Percentiles rank a stretch among this genome's conserved stretches.
Evolutionary conservation across 805 yeast species (phyloP).

Genomic region (Priceomyces medius): DNA sequence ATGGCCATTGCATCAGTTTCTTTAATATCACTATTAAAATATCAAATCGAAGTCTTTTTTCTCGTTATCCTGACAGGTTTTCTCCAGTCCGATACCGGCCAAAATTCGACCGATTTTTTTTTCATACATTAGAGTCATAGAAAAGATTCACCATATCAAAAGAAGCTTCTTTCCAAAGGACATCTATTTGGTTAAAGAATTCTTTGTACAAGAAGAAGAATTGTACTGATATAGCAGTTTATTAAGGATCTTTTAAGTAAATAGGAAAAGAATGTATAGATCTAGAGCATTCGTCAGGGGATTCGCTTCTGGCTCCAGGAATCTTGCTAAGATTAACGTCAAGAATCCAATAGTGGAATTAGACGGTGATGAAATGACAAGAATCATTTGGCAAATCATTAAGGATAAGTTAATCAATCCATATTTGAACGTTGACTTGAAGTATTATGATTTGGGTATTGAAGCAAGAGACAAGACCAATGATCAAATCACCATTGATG

Average conservation of each 20-base stretch:
- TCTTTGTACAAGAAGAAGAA: no score
- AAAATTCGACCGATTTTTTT: neutral
- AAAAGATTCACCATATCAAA: neutral
- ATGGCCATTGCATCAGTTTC: no score
- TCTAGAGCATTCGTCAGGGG: neutral
- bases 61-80: neutral
- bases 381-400: slow-evolving; percentile 78
- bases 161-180: neutral
- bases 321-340: slow-evolving; percentile 57
- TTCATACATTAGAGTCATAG: neutral
- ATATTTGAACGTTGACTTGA: slow-evolving; percentile 68
- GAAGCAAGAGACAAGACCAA: slow-evolving; percentile 66
- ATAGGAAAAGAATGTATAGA: neutral
- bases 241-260: neutral
- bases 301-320: slow-evolving; percentile 7
- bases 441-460: slow-evolving; percentile 73
- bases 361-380: slow-evolving; percentile 86
- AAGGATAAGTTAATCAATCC: slow-evolving; percentile 67
- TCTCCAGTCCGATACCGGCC: neutral
- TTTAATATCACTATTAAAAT: no score
- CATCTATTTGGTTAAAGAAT: no score
- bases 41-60: no score
- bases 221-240: no score
- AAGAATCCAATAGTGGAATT: slow-evolving; percentile 73
- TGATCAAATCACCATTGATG: slow-evolving; percentile 73